A percentile compares a stretch with the other conserved stretches of the same genome.
Evolutionary conservation across 2,329 filamentous ascomycete species (phyloP).

Genomic region (Monilinia polystroma): DNA sequence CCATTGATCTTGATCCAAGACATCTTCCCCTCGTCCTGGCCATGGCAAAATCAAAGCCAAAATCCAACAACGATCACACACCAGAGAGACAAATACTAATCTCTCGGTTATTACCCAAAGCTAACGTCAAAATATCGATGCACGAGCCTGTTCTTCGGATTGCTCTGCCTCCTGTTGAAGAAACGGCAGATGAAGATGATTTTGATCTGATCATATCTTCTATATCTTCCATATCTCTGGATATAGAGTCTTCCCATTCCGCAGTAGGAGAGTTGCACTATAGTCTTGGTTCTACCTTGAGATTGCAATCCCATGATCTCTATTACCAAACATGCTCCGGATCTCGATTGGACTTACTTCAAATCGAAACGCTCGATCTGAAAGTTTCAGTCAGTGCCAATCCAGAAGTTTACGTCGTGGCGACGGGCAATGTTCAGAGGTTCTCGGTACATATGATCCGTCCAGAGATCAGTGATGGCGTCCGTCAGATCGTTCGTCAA

Average conservation of each 20-base stretch:
- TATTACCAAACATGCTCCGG: slow-evolving; percentile 92
- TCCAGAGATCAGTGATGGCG: slow-evolving; percentile 86
- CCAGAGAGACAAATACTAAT: slow-evolving; percentile 66
- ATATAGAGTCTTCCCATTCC: slow-evolving; percentile 95
- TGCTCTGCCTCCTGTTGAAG: slow-evolving; percentile 75
- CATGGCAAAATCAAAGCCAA: slow-evolving; percentile 61
- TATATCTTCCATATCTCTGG: slow-evolving; percentile 88
- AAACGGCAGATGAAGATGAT: slow-evolving; percentile 66
- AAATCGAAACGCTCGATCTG: slow-evolving; percentile 84
- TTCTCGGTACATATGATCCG: slow-evolving; percentile 88
- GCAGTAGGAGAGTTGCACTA: slow-evolving; percentile 82
- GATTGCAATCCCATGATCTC: slow-evolving; percentile 80
- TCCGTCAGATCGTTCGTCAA: slow-evolving; percentile 87
- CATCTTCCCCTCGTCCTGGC: slow-evolving; percentile 84
- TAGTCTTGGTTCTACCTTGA: slow-evolving; percentile 75
- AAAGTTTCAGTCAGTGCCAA: slow-evolving; percentile 82
- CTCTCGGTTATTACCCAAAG: slow-evolving; percentile 88
- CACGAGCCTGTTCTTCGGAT: slow-evolving; percentile 95
- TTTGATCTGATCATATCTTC: slow-evolving; percentile 95
- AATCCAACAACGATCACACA: slow-evolving; percentile 45
- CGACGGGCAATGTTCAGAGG: slow-evolving; percentile 77
- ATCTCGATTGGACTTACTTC: slow-evolving; percentile 79
- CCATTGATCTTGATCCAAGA: slow-evolving; percentile 86
- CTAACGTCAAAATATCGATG: slow-evolving; percentile 91
- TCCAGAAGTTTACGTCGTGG: slow-evolving; percentile 79